These are phyloP conservation scores for Pythium chondricola DNA, from an alignment of 352 stramenopile species.

Conservation along the genomic window DNA sequence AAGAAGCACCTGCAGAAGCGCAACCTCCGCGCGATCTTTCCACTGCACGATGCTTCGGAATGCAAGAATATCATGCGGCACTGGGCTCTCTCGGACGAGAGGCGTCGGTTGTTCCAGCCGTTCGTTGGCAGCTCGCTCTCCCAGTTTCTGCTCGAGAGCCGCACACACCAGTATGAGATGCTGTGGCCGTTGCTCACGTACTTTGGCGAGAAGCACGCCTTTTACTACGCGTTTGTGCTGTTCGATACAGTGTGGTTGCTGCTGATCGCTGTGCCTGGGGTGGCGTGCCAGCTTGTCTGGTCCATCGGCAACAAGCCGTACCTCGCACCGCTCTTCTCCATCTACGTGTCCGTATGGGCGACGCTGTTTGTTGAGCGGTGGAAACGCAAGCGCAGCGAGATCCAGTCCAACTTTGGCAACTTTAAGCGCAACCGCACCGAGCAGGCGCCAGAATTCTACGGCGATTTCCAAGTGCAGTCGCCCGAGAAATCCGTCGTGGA, in stretches of 20 bases:
- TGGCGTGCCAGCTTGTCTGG: conserved; percentile 43
- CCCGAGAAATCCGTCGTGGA: conserved; percentile 37
- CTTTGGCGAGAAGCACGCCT: conserved; percentile 77
- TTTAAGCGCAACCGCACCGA: conserved; percentile 55
- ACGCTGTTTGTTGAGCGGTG: conserved; percentile 85
- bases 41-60: conserved; percentile 52
- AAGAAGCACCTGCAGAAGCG: conserved; percentile 44
- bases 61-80: conserved; percentile 58
- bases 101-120: conserved; percentile 42
- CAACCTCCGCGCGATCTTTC: conserved; percentile 60
- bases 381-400: conserved; percentile 84
- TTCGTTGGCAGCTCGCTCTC: conserved; percentile 35
- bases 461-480: conserved; percentile 59
- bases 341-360: conserved; percentile 83
- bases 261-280: conserved; percentile 41
- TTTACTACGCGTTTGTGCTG: conserved; percentile 70
- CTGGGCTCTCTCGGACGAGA: conserved; percentile 40
- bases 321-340: conserved; percentile 42
- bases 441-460: conserved; percentile 46
- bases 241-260: conserved; percentile 76
- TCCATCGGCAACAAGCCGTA: conserved; percentile 24
- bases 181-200: conserved; percentile 76
- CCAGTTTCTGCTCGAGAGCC: conserved; percentile 60
- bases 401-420: conserved; percentile 76
- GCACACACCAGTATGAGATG: conserved; percentile 69